Conservation (phyloP, 2,329 filamentous ascomycete genomes). For the Sporothrix luriei region DNA sequence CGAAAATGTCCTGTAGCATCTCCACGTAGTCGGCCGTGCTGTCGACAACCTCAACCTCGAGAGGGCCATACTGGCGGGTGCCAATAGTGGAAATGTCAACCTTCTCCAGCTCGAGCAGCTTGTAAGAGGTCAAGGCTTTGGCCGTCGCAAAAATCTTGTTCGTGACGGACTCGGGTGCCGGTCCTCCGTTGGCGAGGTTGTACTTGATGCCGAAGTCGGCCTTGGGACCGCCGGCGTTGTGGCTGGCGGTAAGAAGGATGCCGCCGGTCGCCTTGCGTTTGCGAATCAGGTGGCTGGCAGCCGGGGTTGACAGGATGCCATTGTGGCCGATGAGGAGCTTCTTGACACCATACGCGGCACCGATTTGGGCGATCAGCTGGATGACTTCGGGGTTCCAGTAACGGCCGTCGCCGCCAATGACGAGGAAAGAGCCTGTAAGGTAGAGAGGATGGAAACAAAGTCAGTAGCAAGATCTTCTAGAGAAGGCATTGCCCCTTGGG, state of each 20-base stretch:
- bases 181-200: constrained; percentile 94
- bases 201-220: constrained; percentile 99
- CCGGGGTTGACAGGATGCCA: constrained; percentile 94
- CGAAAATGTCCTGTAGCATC: constrained; percentile 98
- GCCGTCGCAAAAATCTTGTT: constrained; percentile 96
- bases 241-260: constrained; percentile 93
- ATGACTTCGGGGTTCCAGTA: constrained; percentile 97
- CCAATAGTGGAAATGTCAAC: constrained; percentile 83
- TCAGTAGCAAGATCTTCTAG: constrained; percentile 33
- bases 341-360: constrained; percentile 96
- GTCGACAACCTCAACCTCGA: constrained; percentile 95
- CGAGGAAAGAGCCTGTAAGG: constrained; percentile 69
- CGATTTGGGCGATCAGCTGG: constrained; percentile 95
- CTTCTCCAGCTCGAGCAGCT: constrained; percentile 83
- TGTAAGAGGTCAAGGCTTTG: constrained; percentile 88
- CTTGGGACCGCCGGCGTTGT: constrained; percentile 93
- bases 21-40: constrained; percentile 87
- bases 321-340: constrained; percentile 96
- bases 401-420: constrained; percentile 95
- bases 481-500: background rate
- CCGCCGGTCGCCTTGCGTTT: constrained; percentile 94
- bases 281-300: constrained; percentile 93
- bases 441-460: background rate
- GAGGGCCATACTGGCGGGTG: constrained; percentile 76
- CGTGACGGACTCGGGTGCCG: constrained; percentile 92